phyloP scores from a whole-genome alignment of 352 stramenopile genomes.

The Globisporangium heterothallicum region DNA sequence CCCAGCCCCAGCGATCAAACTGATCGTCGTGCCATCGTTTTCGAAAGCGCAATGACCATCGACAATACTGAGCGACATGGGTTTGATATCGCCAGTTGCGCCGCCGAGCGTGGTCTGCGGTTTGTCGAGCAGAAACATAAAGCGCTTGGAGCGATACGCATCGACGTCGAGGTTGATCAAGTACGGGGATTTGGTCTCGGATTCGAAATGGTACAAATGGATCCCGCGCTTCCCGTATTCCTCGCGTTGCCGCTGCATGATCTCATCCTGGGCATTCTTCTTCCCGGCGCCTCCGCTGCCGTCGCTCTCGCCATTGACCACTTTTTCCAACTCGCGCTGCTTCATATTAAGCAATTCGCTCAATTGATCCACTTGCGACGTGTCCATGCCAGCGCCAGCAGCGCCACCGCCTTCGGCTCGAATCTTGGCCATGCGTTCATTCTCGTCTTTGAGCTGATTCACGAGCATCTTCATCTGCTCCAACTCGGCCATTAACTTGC shows the following conservation, averaged over 20 bases:
- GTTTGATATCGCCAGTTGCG: conserved; percentile 87
- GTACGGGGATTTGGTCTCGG: conserved; percentile 77
- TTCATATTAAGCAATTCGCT: conserved; percentile 63
- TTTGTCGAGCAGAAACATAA: conserved; percentile 88
- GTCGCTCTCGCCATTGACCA: conserved; percentile 49
- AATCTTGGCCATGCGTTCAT: conserved; percentile 68
- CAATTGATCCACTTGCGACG: conserved; percentile 55
- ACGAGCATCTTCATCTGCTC: conserved; percentile 92
- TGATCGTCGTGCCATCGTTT: conserved; percentile 32
- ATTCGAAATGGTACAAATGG: conserved; percentile 85
- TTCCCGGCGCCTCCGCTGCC: conserved; percentile 20
- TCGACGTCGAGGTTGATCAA: conserved; percentile 94
- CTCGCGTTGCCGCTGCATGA: conserved; percentile 83
- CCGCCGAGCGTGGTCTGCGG: conserved; percentile 38
- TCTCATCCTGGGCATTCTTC: conserved; percentile 69
- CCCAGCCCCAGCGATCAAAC: conserved; percentile 63
- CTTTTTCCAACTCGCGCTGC: conserved; percentile 64
- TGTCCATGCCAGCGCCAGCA: conserved; percentile 10
- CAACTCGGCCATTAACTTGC: conserved; percentile 92
- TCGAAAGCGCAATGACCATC: conserved; percentile 84
- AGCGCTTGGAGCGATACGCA: conserved; percentile 88
- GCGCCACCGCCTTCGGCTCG: conserved; percentile 23
- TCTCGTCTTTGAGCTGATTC: conserved; percentile 75
- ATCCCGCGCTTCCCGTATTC: conserved; percentile 91
- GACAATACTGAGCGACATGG: conserved; percentile 88